These are phyloP conservation scores for Talaromyces albobiverticillius DNA, from an alignment of 2,329 filamentous ascomycete genomes.

Conservation along the genomic window DNA sequence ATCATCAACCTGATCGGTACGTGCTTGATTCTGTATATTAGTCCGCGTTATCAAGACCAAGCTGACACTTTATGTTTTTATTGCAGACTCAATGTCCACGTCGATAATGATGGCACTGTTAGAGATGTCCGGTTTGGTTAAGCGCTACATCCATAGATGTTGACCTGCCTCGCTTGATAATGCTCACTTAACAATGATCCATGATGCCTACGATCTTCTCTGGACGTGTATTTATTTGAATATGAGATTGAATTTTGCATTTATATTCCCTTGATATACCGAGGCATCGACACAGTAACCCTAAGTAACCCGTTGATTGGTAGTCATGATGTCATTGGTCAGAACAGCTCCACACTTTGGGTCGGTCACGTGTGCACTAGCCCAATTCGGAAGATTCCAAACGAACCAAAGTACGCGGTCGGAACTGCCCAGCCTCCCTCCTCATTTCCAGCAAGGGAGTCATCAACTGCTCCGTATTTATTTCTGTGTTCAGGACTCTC, in stretches of 20 bases:
- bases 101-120: conserved; percentile 43
- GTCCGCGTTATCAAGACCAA: neutral
- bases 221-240: neutral
- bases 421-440: conserved; percentile 12
- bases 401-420: conserved; percentile 9
- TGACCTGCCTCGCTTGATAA: neutral
- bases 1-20: conserved; percentile 43
- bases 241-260: neutral
- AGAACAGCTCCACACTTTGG: neutral
- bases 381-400: conserved; percentile 15
- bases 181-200: neutral
- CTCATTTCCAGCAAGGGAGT: conserved; percentile 5
- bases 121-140: conserved; percentile 42
- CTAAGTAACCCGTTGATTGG: neutral
- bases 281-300: too few relatives aligned
- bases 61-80: neutral
- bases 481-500: neutral
- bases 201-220: too few relatives aligned
- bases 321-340: neutral
- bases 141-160: conserved; percentile 1
- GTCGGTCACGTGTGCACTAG: conserved; percentile 10
- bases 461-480: neutral
- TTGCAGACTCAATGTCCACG: conserved; percentile 43
- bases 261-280: too few relatives aligned
- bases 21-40: conserved; percentile 5